Base-by-base conservation (phyloP, 1,284 basidiomycete species). In the Quambalaria eucalypti region DNA sequence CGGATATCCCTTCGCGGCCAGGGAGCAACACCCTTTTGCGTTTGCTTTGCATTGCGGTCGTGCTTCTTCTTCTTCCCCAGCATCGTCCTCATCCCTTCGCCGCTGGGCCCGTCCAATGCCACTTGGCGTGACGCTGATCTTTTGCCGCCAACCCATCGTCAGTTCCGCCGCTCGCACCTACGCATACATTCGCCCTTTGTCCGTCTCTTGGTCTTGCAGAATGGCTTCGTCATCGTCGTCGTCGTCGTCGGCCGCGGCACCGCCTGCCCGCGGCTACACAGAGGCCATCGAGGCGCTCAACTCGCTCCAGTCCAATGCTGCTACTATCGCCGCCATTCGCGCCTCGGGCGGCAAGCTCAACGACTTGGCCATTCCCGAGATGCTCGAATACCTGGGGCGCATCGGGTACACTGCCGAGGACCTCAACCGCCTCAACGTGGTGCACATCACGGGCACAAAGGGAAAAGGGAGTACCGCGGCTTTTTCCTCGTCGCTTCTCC, bases 381-480 rank as follows among this genome's bases (percentile, higher is more conserved):
- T 90, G 85, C 76, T 88, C 50, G 90, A 95, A 71, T 97, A 95
- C 75, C 80, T 97, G 38, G 79, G 80, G 36, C 81, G 90, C 59
- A 88, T 95, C 73, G 92, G 90, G 21, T 92, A 97, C 78, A 80
- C 29, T 2, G 29, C 8, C 28, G 19, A 82, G 52, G 86, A 92
- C 65, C 80, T 99, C 51, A 92, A 98, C 76, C 78, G 78, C 48
- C 80, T 98, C 60, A 95, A 97, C 76, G 90, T 92, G 54, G 83
- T 98, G 30, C 95, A 99, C 78, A 86, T 99, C 69, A 93, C 95
- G 12, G 95, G 95, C 2, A 99, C 95, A 4, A 99, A 99, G 78
- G 95, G 95, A 46, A 99, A 99, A 76, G 95, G 95, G 2, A 97
- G 91, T 2, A 95, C 95, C 0, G 90, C 88, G 56, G 93, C 95